phyloP scores from a whole-genome alignment of 805 yeast genomes.

The Cyberlindnera americana region DNA sequence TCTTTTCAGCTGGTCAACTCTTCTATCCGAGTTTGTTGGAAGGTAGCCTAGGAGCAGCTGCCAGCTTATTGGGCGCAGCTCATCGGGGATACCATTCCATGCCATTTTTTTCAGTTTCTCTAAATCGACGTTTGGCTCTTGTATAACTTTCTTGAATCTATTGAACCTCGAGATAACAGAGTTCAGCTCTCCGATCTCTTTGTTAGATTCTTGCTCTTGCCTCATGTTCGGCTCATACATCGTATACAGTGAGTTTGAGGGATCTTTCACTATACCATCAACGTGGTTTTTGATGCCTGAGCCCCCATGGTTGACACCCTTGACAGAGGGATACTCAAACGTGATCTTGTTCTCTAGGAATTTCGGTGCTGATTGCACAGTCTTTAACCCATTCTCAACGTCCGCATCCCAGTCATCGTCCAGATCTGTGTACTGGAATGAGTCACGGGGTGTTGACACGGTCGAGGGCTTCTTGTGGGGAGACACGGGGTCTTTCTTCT shows the following conservation, averaged over 20 bases:
- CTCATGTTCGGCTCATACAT: constrained; percentile 40
- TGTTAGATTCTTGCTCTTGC: constrained; percentile 34
- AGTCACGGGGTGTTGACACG: constrained; percentile 27
- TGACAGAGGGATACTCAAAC: constrained; percentile 26
- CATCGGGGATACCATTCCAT: constrained; percentile 92
- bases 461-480: constrained; percentile 13
- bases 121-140: constrained; percentile 52
- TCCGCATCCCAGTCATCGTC: constrained; percentile 95
- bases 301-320: constrained; percentile 26
- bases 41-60: constrained; percentile 84
- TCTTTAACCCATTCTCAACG: constrained; percentile 38
- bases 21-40: constrained; percentile 79
- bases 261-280: constrained; percentile 27
- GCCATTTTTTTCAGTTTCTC: constrained; percentile 71
- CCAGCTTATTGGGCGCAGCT: constrained; percentile 83
- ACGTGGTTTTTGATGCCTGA: constrained; percentile 22
- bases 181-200: constrained; percentile 53
- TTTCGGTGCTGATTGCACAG: constrained; percentile 29
- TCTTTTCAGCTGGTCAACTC: constrained; percentile 63
- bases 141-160: constrained; percentile 63
- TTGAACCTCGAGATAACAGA: constrained; percentile 58
- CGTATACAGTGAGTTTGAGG: constrained; percentile 34
- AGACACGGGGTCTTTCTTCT: constrained; percentile 8
- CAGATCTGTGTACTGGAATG: constrained; percentile 54
- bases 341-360: constrained; percentile 27